Evolutionary conservation across 1,284 basidiomycete species (phyloP), one percentile per base, ranked within the genome.

Genomic region (Ustilago curta): DNA sequence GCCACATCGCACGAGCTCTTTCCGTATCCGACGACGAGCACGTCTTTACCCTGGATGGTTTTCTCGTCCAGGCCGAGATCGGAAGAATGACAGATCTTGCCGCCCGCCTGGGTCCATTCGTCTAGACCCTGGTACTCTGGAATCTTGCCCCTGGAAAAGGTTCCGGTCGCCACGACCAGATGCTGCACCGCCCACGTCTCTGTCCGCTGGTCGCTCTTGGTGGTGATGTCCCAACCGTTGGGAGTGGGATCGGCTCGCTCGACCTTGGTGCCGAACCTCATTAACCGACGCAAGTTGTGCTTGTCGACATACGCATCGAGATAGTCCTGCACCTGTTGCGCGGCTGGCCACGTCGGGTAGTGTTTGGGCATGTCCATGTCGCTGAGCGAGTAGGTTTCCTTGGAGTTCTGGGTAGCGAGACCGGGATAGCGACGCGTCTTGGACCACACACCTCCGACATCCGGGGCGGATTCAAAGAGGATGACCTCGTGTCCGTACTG

Each of bases 1-100:
- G 79, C 77, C 4, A 74, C 58, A 50, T 81, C 79, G 61, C 79
- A 80, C 3, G 79, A 75, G 18, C 70, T 75, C 59, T 80, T 81
- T 8, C 79, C 79, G 47, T 81, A 81, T 2, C 79, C 79, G 25
- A 81, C 55, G 4, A 81, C 71, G 19, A 81, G n/a, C 0, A 80
- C 61, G 31, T 78, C 31, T 51, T 81, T 77, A 25, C 50, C 75
- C 42, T 70, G 37, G 32, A 73, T 62, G 31, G 64, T 68, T 8
- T 68, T 52, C 1, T 55, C 21, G 19, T 68, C 58, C 25, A 67
- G 29, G 5, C 70, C 64, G 9, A 76, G 54, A 12, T 75, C 63
- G 43, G 60, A 68, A 1, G 79, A 78, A 54, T 81, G 80, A 18
- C 58, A 63, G 18, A 81, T 58, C 39, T 61, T 58, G 7, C 80